Percentiles rank a stretch among this genome's conserved stretches.
These are phyloP conservation scores for Boletus eberwhitei DNA, from an alignment of 768 basidiomycete species.

Conservation along the genomic window DNA sequence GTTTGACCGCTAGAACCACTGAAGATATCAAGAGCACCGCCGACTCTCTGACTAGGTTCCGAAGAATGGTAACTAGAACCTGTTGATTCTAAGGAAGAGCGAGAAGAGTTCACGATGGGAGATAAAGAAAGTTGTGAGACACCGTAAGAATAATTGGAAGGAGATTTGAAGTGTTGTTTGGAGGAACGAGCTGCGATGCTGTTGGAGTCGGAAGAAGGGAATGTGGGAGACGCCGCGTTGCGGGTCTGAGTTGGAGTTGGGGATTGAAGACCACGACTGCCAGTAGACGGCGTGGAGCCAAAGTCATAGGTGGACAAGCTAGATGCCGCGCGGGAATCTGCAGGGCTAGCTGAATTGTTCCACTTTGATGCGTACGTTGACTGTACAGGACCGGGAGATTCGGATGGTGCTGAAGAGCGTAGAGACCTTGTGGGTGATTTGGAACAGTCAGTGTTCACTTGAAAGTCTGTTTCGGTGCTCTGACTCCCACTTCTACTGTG, in stretches of 20 bases:
- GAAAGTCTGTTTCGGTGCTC: slow-evolving; percentile 36
- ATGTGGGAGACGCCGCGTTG: slow-evolving; percentile 48
- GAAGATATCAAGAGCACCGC: slow-evolving; percentile 53
- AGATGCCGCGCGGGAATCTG: slow-evolving; percentile 42
- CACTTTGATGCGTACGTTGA: slow-evolving; percentile 16
- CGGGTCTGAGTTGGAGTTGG: slow-evolving; percentile 68
- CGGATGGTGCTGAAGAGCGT: slow-evolving; percentile 56
- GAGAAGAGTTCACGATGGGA: slow-evolving; percentile 69
- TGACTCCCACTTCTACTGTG: slow-evolving; percentile 63
- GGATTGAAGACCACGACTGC: slow-evolving; percentile 48
- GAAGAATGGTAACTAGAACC: slow-evolving; percentile 87
- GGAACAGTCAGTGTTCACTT: slow-evolving; percentile 32
- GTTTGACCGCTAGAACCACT: slow-evolving; percentile 43
- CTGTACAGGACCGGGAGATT: slow-evolving; percentile 51
- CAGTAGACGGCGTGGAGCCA: slow-evolving; percentile 42
- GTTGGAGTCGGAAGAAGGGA: slow-evolving; percentile 33
- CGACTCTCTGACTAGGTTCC: slow-evolving; percentile 57
- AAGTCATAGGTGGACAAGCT: slow-evolving; percentile 49
- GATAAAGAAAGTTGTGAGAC: slow-evolving; percentile 63
- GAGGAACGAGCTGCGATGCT: slow-evolving; percentile 50
- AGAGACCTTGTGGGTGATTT: slow-evolving; percentile 46
- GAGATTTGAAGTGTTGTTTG: slow-evolving; percentile 44
- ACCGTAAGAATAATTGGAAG: slow-evolving; percentile 50
- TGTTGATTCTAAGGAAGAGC: slow-evolving; percentile 73
- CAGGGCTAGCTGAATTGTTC: slow-evolving; percentile 32